Evolutionary conservation across 257 asterid genomes (phyloP).

Genomic region (Fraxinus excelsior): DNA sequence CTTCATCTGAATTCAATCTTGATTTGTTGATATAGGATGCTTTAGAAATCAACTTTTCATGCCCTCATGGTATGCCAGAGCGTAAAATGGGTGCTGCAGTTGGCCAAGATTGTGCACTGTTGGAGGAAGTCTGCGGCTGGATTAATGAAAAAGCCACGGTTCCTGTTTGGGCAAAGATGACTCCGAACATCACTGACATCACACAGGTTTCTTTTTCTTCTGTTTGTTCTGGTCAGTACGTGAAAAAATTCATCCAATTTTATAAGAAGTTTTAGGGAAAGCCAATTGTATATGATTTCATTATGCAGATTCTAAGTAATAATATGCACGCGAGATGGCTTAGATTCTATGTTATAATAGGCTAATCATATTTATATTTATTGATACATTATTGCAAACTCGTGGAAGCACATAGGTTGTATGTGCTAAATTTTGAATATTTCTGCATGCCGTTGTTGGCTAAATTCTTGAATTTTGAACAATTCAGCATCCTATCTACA

Average conservation of each 20-base stretch:
- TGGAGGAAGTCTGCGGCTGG: conserved; percentile 96
- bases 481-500: neutral
- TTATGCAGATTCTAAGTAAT: neutral
- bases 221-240: conserved; percentile 3
- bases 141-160: conserved; percentile 83
- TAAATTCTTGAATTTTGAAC: neutral
- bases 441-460: neutral
- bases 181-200: conserved; percentile 91
- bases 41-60: conserved; percentile 82
- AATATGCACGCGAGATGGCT: neutral
- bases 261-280: neutral
- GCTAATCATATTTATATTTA: neutral
- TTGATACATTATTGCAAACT: neutral
- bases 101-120: conserved; percentile 88
- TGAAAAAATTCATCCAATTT: neutral
- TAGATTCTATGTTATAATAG: neutral
- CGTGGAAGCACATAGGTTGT: neutral
- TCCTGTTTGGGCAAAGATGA: conserved; percentile 99
- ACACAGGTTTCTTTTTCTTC: conserved; percentile 52
- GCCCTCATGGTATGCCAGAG: conserved; percentile 99
- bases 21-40: conserved; percentile 61
- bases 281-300: neutral
- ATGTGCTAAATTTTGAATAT: neutral
- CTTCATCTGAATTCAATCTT: conserved; percentile 14
- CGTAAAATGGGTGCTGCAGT: conserved; percentile 99